Evolutionary conservation across 2,329 filamentous ascomycete genomes (phyloP), one percentile per base, ranked within the genome.

Genomic region (Colletotrichum musicola): DNA sequence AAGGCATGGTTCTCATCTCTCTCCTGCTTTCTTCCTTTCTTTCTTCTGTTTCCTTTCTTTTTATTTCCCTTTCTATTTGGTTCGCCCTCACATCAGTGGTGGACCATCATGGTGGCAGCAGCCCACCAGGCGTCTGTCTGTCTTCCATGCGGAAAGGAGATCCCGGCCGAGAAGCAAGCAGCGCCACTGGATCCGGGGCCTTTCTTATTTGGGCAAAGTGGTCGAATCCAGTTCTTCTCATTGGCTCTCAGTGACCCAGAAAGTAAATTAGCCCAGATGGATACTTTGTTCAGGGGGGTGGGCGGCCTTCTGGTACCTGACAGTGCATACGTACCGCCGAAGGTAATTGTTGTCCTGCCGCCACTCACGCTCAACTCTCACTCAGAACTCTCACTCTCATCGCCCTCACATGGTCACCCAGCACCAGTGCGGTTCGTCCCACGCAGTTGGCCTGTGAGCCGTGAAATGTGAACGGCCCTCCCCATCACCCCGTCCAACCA

Each of bases 121-220:
- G 30, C 30, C 7, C 30, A 35, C 7, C 30, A 35, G 30, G 30
- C 27, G 6, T n/a, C n/a, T n/a, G 27, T 35, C 30, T 35, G 27
- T 7, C 30, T 65, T 62, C 55, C 47, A 65, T 65, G 25, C 50
- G 56, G 62, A 56, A 66, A 69, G 50, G 66, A 68, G 66, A 61
- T 60, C 62, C 62, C 50, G 55, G 65, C 25, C 44, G 42, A 35
- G 50, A 54, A 56, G 55, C 44, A 56, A 54, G 57, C 63, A 63
- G 67, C 53, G 67, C 63, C 63, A 69, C 63, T 63, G 38, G 38
- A 49, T 53, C 25, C 53, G 57, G 51, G 54, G 10, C n/a, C 47
- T 68, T 69, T 55, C 64, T 69, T 62, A 27, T 69, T 65, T 40
- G 16, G 66, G 66, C 25, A 60, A 60, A 56, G 62, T 35, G 20